phyloP scores from a whole-genome alignment of 1,139 yeast species.

The Saccharomycopsis phalli region DNA sequence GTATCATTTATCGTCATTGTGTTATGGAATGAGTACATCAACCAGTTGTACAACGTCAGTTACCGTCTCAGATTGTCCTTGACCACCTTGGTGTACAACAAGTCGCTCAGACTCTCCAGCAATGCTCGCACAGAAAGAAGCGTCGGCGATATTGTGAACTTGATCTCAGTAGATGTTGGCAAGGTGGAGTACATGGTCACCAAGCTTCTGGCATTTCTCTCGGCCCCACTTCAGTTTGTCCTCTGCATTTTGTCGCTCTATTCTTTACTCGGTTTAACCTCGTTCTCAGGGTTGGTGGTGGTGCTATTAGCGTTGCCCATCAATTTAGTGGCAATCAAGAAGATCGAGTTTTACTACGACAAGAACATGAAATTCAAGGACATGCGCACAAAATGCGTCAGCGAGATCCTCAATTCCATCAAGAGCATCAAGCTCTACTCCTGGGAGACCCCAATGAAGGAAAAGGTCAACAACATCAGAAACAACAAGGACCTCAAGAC shows the following conservation, averaged over 20 bases:
- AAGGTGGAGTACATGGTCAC: slow-evolving; percentile 46
- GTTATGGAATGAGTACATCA: slow-evolving; percentile 43
- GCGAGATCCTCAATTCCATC: slow-evolving; percentile 54
- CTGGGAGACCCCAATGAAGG: slow-evolving; percentile 62
- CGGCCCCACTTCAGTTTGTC: slow-evolving; percentile 51
- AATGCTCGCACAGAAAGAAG: slow-evolving; percentile 38
- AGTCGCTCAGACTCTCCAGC: slow-evolving; percentile 40
- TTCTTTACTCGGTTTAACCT: slow-evolving; percentile 50
- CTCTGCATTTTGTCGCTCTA: slow-evolving; percentile 49
- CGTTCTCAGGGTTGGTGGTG: slow-evolving; percentile 49
- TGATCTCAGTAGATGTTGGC: slow-evolving; percentile 50
- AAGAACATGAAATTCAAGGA: slow-evolving; percentile 65
- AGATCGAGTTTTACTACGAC: slow-evolving; percentile 40
- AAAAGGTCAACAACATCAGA: slow-evolving; percentile 40
- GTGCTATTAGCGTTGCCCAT: slow-evolving; percentile 52
- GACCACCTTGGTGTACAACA: slow-evolving; percentile 42
- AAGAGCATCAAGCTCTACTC: slow-evolving; percentile 66
- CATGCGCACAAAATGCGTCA: slow-evolving; percentile 44
- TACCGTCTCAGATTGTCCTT: slow-evolving; percentile 44
- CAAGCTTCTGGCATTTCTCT: slow-evolving; percentile 44
- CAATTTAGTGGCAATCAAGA: slow-evolving; percentile 42
- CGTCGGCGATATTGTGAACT: slow-evolving; percentile 50
- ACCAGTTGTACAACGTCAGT: slow-evolving; percentile 43
- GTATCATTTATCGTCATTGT: slow-evolving; percentile 39
- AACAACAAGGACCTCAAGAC: slow-evolving; percentile 44